Conservation (phyloP, 441 rosid genomes). For the Breynia disticha region DNA sequence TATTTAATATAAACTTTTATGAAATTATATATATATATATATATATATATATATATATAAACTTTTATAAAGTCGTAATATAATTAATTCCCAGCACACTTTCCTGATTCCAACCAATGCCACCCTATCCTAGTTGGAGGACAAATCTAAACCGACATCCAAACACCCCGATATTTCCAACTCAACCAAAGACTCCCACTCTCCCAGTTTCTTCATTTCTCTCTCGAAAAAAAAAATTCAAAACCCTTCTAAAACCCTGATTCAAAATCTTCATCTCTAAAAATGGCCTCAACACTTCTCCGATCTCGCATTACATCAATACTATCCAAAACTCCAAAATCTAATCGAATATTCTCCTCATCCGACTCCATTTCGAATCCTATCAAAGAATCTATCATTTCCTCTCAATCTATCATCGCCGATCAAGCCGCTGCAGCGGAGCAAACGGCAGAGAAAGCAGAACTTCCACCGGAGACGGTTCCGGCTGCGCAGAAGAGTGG, state of each 20-base stretch:
- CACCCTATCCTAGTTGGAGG: no score
- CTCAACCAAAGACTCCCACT: not conserved
- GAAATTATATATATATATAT: no score
- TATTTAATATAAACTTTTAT: no score
- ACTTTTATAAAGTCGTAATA: no score
- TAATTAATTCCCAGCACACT: no score
- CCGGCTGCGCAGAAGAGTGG: slow-evolving; percentile 27
- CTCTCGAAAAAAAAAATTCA: not conserved
- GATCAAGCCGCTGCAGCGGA: slow-evolving; percentile 30
- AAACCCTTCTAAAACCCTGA: slow-evolving; percentile 17
- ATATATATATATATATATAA: no score
- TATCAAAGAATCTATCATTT: slow-evolving; percentile 26
- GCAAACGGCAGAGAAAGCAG: slow-evolving; percentile 22
- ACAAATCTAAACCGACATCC: not conserved
- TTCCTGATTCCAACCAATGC: no score
- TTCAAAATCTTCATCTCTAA: not conserved
- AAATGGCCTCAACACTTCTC: slow-evolving; percentile 15
- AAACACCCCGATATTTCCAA: not conserved
- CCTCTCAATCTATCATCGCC: slow-evolving; percentile 33
- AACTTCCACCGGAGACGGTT: slow-evolving; percentile 22
- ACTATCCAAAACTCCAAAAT: not conserved
- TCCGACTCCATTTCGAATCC: slow-evolving; percentile 30
- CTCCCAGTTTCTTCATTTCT: not conserved
- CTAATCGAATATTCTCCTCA: slow-evolving; percentile 23
- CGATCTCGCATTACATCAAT: slow-evolving; percentile 22